phyloP scores from a whole-genome alignment of 1,139 yeast genomes.

The Wickerhamomyces sp. region DNA sequence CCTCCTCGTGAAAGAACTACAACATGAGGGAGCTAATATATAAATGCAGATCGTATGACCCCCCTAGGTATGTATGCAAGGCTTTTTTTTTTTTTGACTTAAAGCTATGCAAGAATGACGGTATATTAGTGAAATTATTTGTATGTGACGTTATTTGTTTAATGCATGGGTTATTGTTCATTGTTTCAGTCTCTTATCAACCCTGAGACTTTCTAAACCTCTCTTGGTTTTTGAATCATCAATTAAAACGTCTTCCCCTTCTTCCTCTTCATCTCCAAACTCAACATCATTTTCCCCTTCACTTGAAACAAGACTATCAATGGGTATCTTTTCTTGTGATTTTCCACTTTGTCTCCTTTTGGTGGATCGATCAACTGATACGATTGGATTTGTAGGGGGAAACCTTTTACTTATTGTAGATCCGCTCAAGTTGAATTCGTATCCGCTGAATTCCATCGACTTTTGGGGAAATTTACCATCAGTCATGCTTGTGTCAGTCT shows the following conservation, averaged over 20 bases:
- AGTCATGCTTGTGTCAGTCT: neutral
- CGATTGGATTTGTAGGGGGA: slow-evolving; percentile 41
- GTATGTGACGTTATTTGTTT: neutral
- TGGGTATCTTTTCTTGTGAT: neutral
- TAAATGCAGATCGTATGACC: no score
- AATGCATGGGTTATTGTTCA: neutral
- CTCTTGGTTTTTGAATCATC: slow-evolving; percentile 7
- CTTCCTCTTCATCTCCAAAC: neutral
- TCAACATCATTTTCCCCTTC: neutral
- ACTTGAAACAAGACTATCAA: neutral
- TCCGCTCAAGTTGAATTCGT: slow-evolving; percentile 36
- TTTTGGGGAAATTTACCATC: neutral
- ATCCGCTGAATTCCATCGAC: slow-evolving; percentile 30
- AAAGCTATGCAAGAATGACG: neutral
- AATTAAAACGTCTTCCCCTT: slow-evolving; percentile 4
- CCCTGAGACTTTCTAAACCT: slow-evolving; percentile 2
- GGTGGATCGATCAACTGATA: slow-evolving; percentile 33
- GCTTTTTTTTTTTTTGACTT: neutral
- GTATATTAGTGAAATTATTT: neutral
- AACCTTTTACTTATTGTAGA: slow-evolving; percentile 35
- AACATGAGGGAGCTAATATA: no score
- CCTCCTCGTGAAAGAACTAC: no score
- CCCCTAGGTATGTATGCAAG: no score
- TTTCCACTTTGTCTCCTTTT: slow-evolving; percentile 1
- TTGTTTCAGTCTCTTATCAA: slow-evolving; percentile 9